Evolutionary conservation across 192 early-diverging fungal genomes (phyloP).

Genomic region (Gaertneriomyces semiglobifer): DNA sequence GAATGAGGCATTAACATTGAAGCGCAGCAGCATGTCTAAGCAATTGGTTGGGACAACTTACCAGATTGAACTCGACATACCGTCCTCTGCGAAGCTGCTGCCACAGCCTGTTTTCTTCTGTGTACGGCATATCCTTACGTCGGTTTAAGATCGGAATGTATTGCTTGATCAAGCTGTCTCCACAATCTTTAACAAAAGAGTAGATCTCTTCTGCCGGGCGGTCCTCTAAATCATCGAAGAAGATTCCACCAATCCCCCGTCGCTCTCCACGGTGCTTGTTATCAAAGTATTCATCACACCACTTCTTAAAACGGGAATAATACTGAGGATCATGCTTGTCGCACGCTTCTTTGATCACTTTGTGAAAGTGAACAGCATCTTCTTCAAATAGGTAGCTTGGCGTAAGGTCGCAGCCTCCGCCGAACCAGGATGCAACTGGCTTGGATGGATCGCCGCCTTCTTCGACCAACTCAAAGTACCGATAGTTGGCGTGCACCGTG

Average conservation of each 20-base stretch:
- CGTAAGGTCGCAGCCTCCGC: slow-evolving; percentile 94
- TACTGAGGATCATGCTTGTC: slow-evolving; percentile 79
- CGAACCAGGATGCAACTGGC: slow-evolving; percentile 88
- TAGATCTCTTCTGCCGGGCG: slow-evolving; percentile 66
- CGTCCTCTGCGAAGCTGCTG: slow-evolving; percentile 92
- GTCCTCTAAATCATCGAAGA: slow-evolving; percentile 88
- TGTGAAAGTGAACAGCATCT: slow-evolving; percentile 92
- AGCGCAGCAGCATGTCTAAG: background rate
- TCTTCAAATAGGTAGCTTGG: slow-evolving; percentile 87
- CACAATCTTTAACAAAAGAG: slow-evolving; percentile 77
- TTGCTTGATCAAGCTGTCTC: slow-evolving; percentile 72
- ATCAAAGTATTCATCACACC: slow-evolving; percentile 96
- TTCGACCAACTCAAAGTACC: slow-evolving; percentile 87
- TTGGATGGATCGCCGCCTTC: slow-evolving; percentile 53
- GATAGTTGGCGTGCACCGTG: slow-evolving; percentile 94
- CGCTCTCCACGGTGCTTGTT: slow-evolving; percentile 82
- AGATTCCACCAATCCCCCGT: slow-evolving; percentile 95
- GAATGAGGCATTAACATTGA: slow-evolving; percentile 5
- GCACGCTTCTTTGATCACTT: slow-evolving; percentile 85
- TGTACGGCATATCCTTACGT: slow-evolving; percentile 76
- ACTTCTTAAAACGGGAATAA: slow-evolving; percentile 89
- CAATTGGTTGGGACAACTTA: slow-evolving; percentile 28
- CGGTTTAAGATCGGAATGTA: slow-evolving; percentile 85
- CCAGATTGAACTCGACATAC: slow-evolving; percentile 98
- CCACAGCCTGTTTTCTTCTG: slow-evolving; percentile 78